Evolutionary conservation across 2,329 filamentous ascomycete genomes (phyloP).

Genomic region (Talaromyces sp.): DNA sequence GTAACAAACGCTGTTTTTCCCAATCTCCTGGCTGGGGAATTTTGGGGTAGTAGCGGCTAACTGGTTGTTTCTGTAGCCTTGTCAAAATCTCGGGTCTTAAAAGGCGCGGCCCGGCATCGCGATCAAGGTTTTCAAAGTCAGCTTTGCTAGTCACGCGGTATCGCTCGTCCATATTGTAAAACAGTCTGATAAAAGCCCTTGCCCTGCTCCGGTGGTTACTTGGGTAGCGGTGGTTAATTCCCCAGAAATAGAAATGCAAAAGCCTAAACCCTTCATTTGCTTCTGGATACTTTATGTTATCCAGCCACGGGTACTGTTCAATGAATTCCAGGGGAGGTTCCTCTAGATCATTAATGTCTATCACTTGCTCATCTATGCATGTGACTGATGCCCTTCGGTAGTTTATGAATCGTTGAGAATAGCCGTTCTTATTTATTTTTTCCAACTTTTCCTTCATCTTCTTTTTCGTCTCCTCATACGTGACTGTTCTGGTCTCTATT

Average conservation of each 20-base stretch:
- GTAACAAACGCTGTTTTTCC: background rate
- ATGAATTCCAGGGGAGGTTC: constrained; percentile 1
- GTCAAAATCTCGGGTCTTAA: constrained; percentile 15
- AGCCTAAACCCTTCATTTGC: background rate
- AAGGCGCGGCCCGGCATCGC: constrained; percentile 25
- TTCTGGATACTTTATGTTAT: background rate
- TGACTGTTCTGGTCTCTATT: background rate
- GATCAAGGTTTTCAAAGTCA: constrained; percentile 1
- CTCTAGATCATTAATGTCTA: background rate
- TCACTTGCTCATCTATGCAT: background rate
- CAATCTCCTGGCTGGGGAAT: constrained; percentile 7
- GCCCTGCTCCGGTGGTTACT: background rate
- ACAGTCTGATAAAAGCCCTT: constrained; percentile 1
- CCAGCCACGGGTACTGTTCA: background rate
- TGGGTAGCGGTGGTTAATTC: constrained; percentile 3
- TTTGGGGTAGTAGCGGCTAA: constrained; percentile 20
- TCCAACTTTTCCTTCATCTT: background rate
- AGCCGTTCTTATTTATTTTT: background rate
- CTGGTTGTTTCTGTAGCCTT: constrained; percentile 12
- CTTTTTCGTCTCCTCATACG: background rate
- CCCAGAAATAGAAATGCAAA: constrained; percentile 8
- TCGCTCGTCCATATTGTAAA: constrained; percentile 7
- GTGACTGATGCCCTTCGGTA: background rate
- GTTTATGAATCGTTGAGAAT: background rate
- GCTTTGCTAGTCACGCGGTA: background rate